Base-by-base conservation (phyloP, 208 protist genomes). In the Leishmania arabica region DNA sequence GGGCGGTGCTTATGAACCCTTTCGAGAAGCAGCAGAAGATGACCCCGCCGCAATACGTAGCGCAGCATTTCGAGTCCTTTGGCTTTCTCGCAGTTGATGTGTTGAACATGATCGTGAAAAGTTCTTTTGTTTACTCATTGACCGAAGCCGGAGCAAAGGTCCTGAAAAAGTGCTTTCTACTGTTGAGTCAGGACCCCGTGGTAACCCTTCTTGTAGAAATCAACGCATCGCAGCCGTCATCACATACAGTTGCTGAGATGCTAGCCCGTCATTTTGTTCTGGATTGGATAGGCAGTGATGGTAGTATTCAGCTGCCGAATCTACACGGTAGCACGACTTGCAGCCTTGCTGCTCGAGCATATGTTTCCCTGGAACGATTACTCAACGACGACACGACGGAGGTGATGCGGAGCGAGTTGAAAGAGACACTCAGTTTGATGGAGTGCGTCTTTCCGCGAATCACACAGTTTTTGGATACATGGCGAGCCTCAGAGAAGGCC, bases 1-100 rank as follows among this genome's bases (percentile, higher is more conserved):
- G 94, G 93, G 85, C 90, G 77, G 82, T 84, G n/a, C 75, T 95
- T 8, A 88, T 97, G 82, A 90, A 94, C 72, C 88, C 91, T 40
- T 78, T 79, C 42, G 82, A 79, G 51, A 75, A 85, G 76, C 66
- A 79, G 37, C 47, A 69, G 17, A 76, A 80, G 56, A 71, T 89
- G 6, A 37, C 88, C 24, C 68, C 79, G 27, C 66, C 88, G 21
- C 83, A 82, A 21, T 93, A 96, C 65, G 85, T 94, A 24, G n/a
- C 86, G 45, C 87, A 90, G 5, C 91, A 96, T 78, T 93, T 90
- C 66, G 91, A 97, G 78, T 84, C 83, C 9, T 96, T 91, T 79
- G 89, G 83, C n/a, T 93, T 89, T 75, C 79, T 97, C 9, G 80
- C 88, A 15, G 75, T 91, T 13, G 89, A 90, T 78, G 86, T 93